A percentile compares a stretch with the other conserved stretches of the same genome.
phyloP scores from a whole-genome alignment of 768 basidiomycete species.

The Cystoderma amianthinum region DNA sequence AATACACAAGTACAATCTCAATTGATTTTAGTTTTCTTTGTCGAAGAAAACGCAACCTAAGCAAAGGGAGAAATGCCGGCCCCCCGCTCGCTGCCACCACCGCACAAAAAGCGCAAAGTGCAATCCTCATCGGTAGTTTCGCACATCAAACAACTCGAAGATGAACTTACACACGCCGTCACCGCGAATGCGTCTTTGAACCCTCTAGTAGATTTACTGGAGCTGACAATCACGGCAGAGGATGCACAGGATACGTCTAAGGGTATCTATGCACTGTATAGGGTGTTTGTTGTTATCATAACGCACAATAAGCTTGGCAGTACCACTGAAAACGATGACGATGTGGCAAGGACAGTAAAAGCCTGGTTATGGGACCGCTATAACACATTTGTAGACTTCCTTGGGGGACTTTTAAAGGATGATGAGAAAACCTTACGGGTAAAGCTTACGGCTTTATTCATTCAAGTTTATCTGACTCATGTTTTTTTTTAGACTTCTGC shows the following conservation, averaged over 20 bases:
- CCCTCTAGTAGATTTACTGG: conserved; percentile 65
- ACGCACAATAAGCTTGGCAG: conserved; percentile 45
- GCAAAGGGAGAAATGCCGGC: neutral
- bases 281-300: conserved; percentile 65
- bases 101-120: conserved; percentile 44
- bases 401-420: conserved; percentile 68
- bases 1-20: too few species aligned
- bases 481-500: conserved; percentile 53
- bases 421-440: conserved; percentile 73
- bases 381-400: conserved; percentile 59
- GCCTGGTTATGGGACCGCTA: conserved; percentile 78
- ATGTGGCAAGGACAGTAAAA: conserved; percentile 58
- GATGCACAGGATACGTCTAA: conserved; percentile 59
- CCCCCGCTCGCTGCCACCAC: conserved; percentile 43
- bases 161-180: conserved; percentile 45
- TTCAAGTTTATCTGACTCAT: too few species aligned
- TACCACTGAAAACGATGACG: conserved; percentile 33
- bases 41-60: too few species aligned
- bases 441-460: too few species aligned
- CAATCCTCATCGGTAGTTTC: conserved; percentile 18
- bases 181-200: conserved; percentile 63
- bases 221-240: conserved; percentile 38
- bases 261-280: conserved; percentile 76
- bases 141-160: conserved; percentile 44
- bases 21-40: too few species aligned